Evolutionary conservation across 805 yeast species (phyloP), one percentile per base, ranked within the genome.

Genomic region (Candida alai): DNA sequence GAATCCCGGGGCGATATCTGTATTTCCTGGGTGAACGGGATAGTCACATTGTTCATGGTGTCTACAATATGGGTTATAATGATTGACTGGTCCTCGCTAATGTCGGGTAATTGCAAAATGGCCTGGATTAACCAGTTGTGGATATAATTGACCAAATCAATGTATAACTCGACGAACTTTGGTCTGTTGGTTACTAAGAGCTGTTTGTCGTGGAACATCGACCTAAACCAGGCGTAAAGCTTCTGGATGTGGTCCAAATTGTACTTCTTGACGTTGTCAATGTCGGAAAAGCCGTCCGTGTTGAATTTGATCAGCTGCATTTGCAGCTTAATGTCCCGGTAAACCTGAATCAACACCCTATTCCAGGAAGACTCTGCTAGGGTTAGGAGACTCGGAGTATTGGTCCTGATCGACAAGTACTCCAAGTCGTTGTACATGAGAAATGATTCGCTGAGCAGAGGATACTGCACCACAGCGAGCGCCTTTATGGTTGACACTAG

Each of bases 391-490:
- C n/a, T n/a, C n/a, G n/a, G n/a, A n/a, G n/a, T n/a, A 26, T 26
- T 26, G 10, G 17, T 26, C 17, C 11, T 4, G 12, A 26, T 33
- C 5, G 45, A 31, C 4, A 66, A 44, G 17, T 49, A 54, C 20
- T 44, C 41, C 27, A 66, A 47, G 36, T 66, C 72, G 37, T 65
- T 65, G 34, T 46, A 56, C 10, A 62, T 42, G n/a, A 64, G 33
- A 29, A 60, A 63, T 27, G 68, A 63, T 23, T 53, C 39, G 2
- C 54, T 40, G 3, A 54, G 36, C 1, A 52, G 34, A 4, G 70
- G 70, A 40, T 66, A 66, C 6, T 54, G 44, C 5, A 54, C 39
- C 10, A 56, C 41, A 6, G 65, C 48, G 26, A 66, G 41, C 5
- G 70, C 50, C 10, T 54, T 43, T 8, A 62, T 50, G 4, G 65